Percentiles rank a stretch among this genome's conserved stretches.
Evolutionary conservation across 73 alveolate species (phyloP).

Genomic region (Paramecium sonneborni): DNA sequence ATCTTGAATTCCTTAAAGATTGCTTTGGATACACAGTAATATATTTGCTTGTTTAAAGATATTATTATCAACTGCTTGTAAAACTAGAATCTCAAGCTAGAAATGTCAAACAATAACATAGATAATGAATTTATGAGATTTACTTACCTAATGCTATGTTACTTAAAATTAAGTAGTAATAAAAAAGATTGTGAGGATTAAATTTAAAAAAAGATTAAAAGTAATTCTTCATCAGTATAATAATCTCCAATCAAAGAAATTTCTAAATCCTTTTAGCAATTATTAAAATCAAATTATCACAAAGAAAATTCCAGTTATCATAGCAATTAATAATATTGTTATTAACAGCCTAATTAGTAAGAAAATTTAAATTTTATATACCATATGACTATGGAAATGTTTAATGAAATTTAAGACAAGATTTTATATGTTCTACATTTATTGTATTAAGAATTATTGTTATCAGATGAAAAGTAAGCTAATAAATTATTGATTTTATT

Average conservation of each 20-base stretch:
- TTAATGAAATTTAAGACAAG: constrained; percentile 49
- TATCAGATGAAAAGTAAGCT: constrained; percentile 22
- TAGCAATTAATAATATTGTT: background rate
- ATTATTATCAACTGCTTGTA: background rate
- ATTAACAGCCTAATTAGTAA: background rate
- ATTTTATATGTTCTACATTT: constrained; percentile 51
- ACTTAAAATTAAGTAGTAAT: constrained; percentile 5
- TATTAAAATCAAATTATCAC: constrained; percentile 1
- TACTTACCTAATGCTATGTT: background rate
- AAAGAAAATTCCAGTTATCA: background rate
- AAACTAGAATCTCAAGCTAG: background rate
- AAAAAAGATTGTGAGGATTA: constrained; percentile 29
- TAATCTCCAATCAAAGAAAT: constrained; percentile 3
- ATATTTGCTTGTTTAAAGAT: constrained; percentile 9
- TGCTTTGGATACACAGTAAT: constrained; percentile 17
- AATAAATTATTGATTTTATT: constrained; percentile 17
- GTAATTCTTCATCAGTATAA: background rate
- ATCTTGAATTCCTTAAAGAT: background rate
- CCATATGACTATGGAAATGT: constrained; percentile 63
- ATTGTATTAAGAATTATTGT: constrained; percentile 42
- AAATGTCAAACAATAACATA: background rate
- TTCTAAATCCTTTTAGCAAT: background rate
- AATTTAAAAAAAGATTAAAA: background rate
- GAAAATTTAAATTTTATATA: background rate
- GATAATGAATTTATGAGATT: constrained; percentile 14